Conservation (phyloP, 495 filamentous ascomycete genomes). For the Gamarada debralockiae region DNA sequence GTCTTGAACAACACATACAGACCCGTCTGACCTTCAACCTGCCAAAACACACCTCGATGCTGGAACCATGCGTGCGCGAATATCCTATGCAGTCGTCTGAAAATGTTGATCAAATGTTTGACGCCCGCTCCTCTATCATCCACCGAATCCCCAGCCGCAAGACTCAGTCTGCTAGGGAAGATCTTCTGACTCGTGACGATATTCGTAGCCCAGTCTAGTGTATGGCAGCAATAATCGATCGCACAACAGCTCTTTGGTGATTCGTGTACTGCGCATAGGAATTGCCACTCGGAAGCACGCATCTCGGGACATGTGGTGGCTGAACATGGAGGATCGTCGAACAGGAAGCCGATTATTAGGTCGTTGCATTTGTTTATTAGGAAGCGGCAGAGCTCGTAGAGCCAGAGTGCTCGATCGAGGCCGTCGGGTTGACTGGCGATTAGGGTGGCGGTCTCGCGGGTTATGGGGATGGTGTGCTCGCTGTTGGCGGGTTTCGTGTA, state of each 20-base stretch:
- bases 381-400: constrained; percentile 96
- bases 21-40: constrained; percentile 82
- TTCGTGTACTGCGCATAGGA: constrained; percentile 96
- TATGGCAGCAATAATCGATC: constrained; percentile 98
- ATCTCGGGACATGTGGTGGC: constrained; percentile 89
- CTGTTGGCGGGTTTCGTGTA: constrained; percentile 65
- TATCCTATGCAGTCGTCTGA: constrained; percentile 89
- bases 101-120: constrained; percentile 89
- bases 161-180: constrained; percentile 82
- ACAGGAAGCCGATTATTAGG: constrained; percentile 86
- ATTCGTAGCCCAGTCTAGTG: constrained; percentile 93
- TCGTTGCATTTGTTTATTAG: constrained; percentile 89
- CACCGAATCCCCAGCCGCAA: constrained; percentile 47
- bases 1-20: constrained; percentile 96
- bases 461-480: constrained; percentile 59
- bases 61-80: constrained; percentile 99
- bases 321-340: constrained; percentile 84
- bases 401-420: constrained; percentile 84
- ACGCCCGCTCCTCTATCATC: constrained; percentile 63
- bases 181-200: constrained; percentile 85
- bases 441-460: constrained; percentile 61
- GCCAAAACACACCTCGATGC: constrained; percentile 92
- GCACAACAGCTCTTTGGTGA: constrained; percentile 93
- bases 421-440: constrained; percentile 76
- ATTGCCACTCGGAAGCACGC: constrained; percentile 98